Percentiles rank a stretch among this genome's conserved stretches.
phyloP scores from a whole-genome alignment of 352 stramenopile genomes.

The Globisporangium cylindrosporum region DNA sequence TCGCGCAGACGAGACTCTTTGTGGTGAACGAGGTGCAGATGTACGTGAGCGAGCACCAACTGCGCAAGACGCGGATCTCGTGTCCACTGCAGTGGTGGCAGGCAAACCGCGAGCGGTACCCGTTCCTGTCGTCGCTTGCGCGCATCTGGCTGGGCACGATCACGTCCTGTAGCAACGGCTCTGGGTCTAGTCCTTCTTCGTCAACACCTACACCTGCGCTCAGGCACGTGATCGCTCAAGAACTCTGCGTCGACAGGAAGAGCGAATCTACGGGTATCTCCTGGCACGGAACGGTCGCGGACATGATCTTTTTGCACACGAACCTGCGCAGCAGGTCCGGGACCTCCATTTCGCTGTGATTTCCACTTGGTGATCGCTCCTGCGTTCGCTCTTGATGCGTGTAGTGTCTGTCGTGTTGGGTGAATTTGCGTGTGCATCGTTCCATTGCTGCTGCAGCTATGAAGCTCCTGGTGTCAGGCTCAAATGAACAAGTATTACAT shows the following conservation, averaged over 20 bases:
- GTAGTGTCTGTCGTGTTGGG: background rate
- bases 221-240: slow-evolving; percentile 5
- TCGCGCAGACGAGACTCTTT: slow-evolving; percentile 35
- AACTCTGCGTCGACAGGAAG: slow-evolving; percentile 15
- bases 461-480: background rate
- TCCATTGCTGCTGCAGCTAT: background rate
- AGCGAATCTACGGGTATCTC: background rate
- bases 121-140: slow-evolving; percentile 36
- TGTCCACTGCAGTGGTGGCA: slow-evolving; percentile 49
- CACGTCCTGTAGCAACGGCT: slow-evolving; percentile 3
- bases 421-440: background rate
- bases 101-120: slow-evolving; percentile 37
- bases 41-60: slow-evolving; percentile 43
- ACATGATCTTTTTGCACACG: slow-evolving; percentile 27
- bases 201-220: background rate
- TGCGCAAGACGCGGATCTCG: slow-evolving; percentile 37
- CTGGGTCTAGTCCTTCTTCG: background rate
- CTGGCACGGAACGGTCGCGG: slow-evolving; percentile 8
- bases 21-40: slow-evolving; percentile 35
- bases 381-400: background rate
- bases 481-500: background rate
- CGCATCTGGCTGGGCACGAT: slow-evolving; percentile 37
- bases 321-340: slow-evolving; percentile 10
- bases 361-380: background rate
- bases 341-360: slow-evolving; percentile 15